Conservation (phyloP, 805 yeast species). For the Teunomyces stri region DNA sequence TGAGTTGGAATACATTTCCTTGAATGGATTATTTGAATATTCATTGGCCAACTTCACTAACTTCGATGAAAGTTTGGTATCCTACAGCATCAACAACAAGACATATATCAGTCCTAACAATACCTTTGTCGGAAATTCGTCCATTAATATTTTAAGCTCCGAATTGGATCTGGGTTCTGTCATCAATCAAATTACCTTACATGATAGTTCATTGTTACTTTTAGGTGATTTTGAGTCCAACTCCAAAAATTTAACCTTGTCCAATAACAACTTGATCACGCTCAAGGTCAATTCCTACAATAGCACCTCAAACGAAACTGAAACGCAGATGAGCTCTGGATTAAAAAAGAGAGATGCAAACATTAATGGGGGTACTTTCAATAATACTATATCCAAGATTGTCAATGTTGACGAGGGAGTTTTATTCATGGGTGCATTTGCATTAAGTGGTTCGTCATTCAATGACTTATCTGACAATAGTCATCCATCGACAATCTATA, state of each 20-base stretch:
- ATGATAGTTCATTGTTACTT: slow-evolving; percentile 38
- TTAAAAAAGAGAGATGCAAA: slow-evolving; percentile 16
- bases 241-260: slow-evolving; percentile 22
- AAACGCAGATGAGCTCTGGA: slow-evolving; percentile 10
- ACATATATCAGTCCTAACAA: slow-evolving; percentile 29
- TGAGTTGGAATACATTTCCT: slow-evolving; percentile 27
- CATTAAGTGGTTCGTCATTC: slow-evolving; percentile 23
- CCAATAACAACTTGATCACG: slow-evolving; percentile 27
- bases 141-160: slow-evolving; percentile 36
- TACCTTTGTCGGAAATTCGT: slow-evolving; percentile 40
- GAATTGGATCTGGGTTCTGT: slow-evolving; percentile 27
- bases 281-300: slow-evolving; percentile 29
- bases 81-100: slow-evolving; percentile 14
- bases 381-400: slow-evolving; percentile 25
- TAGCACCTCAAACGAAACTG: slow-evolving; percentile 29
- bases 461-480: slow-evolving; percentile 29
- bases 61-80: slow-evolving; percentile 29
- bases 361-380: slow-evolving; percentile 31
- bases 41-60: slow-evolving; percentile 60
- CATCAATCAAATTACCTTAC: slow-evolving; percentile 28
- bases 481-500: slow-evolving; percentile 16
- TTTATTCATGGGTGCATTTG: slow-evolving; percentile 32
- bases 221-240: slow-evolving; percentile 47
- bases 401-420: slow-evolving; percentile 17
- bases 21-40: slow-evolving; percentile 85